Conservation (phyloP, 306 rosid genomes). For the Dryas drummondii region DNA sequence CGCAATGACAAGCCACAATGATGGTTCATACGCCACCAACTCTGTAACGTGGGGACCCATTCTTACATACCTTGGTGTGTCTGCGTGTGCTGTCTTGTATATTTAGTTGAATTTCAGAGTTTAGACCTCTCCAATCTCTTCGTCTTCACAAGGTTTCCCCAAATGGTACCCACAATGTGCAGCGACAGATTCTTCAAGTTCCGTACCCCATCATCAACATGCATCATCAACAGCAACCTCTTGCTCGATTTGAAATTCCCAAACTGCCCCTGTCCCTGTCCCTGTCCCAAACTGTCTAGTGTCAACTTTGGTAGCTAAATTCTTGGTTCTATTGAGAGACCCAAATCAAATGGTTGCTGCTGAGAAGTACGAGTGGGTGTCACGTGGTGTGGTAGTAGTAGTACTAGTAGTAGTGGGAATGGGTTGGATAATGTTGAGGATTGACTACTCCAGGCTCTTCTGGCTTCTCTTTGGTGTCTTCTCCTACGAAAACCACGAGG, state of each 20-base stretch:
- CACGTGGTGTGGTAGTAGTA: conserved; percentile 14
- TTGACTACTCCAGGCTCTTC: conserved; percentile 61
- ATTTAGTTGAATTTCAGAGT: too few species aligned
- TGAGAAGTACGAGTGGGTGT: conserved; percentile 39
- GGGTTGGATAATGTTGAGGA: conserved; percentile 59
- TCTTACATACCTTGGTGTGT: too few species aligned
- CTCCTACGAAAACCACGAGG: conserved; percentile 63
- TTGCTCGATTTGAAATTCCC: conserved; percentile 23
- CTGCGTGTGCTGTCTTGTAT: too few species aligned
- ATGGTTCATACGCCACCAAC: too few species aligned
- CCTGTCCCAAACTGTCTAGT: conserved; percentile 16
- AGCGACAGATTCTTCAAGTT: conserved; percentile 62
- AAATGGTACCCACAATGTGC: conserved; percentile 27
- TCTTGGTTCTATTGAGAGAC: not conserved
- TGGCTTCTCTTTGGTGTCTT: conserved; percentile 62
- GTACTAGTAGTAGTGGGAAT: conserved; percentile 30
- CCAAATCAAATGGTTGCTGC: conserved; percentile 42
- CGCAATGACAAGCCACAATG: not conserved
- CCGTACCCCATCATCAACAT: conserved; percentile 32
- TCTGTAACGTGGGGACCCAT: not conserved
- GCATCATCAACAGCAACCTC: not conserved
- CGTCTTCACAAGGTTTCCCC: not conserved
- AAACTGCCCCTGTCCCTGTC: conserved; percentile 27
- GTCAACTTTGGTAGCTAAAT: too few species aligned
- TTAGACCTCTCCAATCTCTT: too few species aligned